Conservation (phyloP, 371 early-diverging fungal genomes). For the Enterospora canceri region DNA sequence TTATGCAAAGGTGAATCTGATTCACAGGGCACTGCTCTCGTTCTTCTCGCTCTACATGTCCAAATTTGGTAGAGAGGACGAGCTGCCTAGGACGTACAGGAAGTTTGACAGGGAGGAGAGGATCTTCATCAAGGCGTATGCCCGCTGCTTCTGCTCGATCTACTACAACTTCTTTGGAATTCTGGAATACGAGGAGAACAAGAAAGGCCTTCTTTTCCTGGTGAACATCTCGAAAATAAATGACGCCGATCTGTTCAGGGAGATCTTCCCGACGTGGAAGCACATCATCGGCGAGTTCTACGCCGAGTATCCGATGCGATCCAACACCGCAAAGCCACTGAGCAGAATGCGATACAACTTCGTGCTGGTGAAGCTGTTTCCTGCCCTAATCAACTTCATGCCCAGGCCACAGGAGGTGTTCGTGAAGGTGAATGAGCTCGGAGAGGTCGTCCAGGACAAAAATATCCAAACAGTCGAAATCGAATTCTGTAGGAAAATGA, state of each 20-base stretch:
- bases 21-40: conserved; percentile 17
- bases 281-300: conserved; percentile 38
- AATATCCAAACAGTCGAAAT: conserved; percentile 94
- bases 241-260: conserved; percentile 31
- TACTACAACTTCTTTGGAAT: conserved; percentile 18
- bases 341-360: conserved; percentile 35
- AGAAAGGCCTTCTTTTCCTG: conserved; percentile 21
- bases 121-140: conserved; percentile 23
- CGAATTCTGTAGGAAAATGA: conserved; percentile 86
- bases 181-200: conserved; percentile 2
- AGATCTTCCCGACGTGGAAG: conserved; percentile 36
- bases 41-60: conserved; percentile 48
- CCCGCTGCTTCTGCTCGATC: conserved; percentile 27
- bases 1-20: conserved; percentile 19
- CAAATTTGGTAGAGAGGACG: conserved; percentile 35
- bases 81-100: conserved; percentile 20
- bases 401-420: conserved; percentile 63
- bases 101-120: conserved; percentile 36
- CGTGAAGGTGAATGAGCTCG: conserved; percentile 95
- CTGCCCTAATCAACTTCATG: conserved; percentile 51
- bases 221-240: conserved; percentile 30
- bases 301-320: conserved; percentile 38
- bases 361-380: conserved; percentile 33
- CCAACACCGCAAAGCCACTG: conserved; percentile 18
- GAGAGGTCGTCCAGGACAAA: conserved; percentile 91